These are phyloP conservation scores for Musa balbisiana DNA, from an alignment of 202 grass and related monocot species.

Conservation along the genomic window DNA sequence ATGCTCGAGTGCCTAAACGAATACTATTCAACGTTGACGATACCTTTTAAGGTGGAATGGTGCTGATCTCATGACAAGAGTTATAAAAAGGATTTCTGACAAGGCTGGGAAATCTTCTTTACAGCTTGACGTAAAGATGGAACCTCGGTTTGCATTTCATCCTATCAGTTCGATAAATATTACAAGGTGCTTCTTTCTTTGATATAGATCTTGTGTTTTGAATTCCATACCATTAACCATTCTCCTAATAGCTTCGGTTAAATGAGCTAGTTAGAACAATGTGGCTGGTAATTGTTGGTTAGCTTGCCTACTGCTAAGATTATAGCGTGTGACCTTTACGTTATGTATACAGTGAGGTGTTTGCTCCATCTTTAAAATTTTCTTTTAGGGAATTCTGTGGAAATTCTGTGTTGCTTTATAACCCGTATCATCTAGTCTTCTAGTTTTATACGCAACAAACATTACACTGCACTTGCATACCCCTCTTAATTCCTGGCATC, in stretches of 20 bases:
- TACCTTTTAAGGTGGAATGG: slow-evolving; percentile 72
- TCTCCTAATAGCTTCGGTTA: not conserved
- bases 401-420: not conserved
- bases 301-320: not conserved
- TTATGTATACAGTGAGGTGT: not conserved
- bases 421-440: not conserved
- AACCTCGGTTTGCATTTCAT: slow-evolving; percentile 55
- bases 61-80: slow-evolving; percentile 81
- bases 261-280: not conserved
- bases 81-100: slow-evolving; percentile 55
- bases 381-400: not conserved
- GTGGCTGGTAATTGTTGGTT: no score
- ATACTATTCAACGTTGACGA: slow-evolving; percentile 90
- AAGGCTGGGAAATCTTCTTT: slow-evolving; percentile 26
- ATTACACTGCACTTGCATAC: not conserved
- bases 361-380: not conserved
- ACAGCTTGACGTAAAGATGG: slow-evolving; percentile 47
- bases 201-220: not conserved
- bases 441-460: not conserved
- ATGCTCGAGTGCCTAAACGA: slow-evolving; percentile 78
- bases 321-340: not conserved
- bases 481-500: not conserved
- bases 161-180: slow-evolving; percentile 73
- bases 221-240: not conserved
- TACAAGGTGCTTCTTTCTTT: slow-evolving; percentile 32